These are phyloP conservation scores for Fusarium anthophilum DNA, from an alignment of 2,329 filamentous ascomycete genomes.

Conservation along the genomic window DNA sequence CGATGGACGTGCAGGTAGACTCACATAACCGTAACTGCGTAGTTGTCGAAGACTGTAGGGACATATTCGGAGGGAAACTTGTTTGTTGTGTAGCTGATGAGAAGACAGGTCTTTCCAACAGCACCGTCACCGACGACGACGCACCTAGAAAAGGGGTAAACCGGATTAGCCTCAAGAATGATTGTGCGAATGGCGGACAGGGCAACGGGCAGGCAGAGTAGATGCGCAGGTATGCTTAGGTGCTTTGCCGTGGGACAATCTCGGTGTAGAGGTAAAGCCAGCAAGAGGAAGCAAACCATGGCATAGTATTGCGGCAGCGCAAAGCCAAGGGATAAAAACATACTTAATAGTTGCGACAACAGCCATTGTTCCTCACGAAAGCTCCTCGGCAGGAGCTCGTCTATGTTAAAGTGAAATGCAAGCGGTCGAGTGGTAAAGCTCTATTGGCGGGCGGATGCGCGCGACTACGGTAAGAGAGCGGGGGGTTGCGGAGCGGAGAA, in stretches of 20 bases:
- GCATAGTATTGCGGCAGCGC: slow-evolving; percentile 4
- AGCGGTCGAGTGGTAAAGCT: slow-evolving; percentile 37
- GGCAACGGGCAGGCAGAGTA: slow-evolving; percentile 5
- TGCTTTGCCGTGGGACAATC: background rate
- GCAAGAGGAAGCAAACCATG: background rate
- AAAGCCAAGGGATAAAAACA: slow-evolving; percentile 43
- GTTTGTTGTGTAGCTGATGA: slow-evolving; percentile 99
- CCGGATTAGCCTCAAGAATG: slow-evolving; percentile 31
- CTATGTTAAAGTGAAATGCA: slow-evolving; percentile 34
- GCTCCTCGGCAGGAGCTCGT: slow-evolving; percentile 52
- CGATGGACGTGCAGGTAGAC: slow-evolving; percentile 52
- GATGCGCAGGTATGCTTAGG: slow-evolving; percentile 26
- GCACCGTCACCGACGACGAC: slow-evolving; percentile 99
- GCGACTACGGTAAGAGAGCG: slow-evolving; percentile 34
- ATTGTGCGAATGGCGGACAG: background rate
- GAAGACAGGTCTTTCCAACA: slow-evolving; percentile 97
- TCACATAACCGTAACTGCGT: slow-evolving; percentile 99
- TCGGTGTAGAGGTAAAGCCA: slow-evolving; percentile 5
- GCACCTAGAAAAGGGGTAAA: slow-evolving; percentile 69
- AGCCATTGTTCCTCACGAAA: slow-evolving; percentile 58
- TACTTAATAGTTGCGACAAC: slow-evolving; percentile 74
- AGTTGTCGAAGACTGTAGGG: slow-evolving; percentile 99
- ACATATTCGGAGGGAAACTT: slow-evolving; percentile 99
- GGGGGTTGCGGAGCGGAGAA: slow-evolving; percentile 27
- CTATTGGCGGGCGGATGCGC: slow-evolving; percentile 37